These are phyloP conservation scores for Arxiozyma telluris DNA, from an alignment of 1,139 yeast species.

Conservation along the genomic window DNA sequence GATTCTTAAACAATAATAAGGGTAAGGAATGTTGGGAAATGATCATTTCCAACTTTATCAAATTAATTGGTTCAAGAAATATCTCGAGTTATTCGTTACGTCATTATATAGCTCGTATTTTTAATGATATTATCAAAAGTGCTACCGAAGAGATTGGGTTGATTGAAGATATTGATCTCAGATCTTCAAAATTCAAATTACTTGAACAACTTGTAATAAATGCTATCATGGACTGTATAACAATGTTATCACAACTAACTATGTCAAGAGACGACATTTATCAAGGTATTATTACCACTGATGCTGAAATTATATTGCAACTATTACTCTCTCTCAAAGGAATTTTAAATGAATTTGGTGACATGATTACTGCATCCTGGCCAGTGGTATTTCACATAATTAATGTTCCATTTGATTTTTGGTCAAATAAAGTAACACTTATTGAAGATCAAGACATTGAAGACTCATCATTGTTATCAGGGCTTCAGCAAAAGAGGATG, in stretches of 20 bases:
- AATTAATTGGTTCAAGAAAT: slow-evolving; percentile 35
- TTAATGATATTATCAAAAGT: slow-evolving; percentile 41
- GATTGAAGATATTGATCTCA: slow-evolving; percentile 12
- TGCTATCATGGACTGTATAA: slow-evolving; percentile 19
- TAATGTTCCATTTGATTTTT: slow-evolving; percentile 52
- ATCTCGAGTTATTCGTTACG: slow-evolving; percentile 37
- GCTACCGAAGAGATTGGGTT: slow-evolving; percentile 39
- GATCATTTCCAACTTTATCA: slow-evolving; percentile 39
- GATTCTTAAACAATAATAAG: slow-evolving; percentile 37
- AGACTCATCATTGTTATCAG: slow-evolving; percentile 21
- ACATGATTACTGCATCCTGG: slow-evolving; percentile 59
- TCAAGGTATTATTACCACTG: slow-evolving; percentile 31
- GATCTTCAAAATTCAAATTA: slow-evolving; percentile 11
- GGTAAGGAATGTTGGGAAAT: slow-evolving; percentile 38
- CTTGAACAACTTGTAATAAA: slow-evolving; percentile 18
- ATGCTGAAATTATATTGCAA: slow-evolving; percentile 58
- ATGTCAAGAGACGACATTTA: slow-evolving; percentile 23
- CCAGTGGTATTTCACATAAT: slow-evolving; percentile 57
- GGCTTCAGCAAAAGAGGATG: slow-evolving; percentile 35
- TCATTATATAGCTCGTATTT: slow-evolving; percentile 39
- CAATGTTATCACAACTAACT: slow-evolving; percentile 19
- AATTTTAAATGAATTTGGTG: slow-evolving; percentile 68
- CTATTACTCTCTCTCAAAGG: slow-evolving; percentile 56
- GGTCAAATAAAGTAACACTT: slow-evolving; percentile 24
- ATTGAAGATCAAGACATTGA: slow-evolving; percentile 17